Evolutionary conservation across 1,284 basidiomycete species (phyloP).

Genomic region (Cutaneotrichosporon daszewskae): DNA sequence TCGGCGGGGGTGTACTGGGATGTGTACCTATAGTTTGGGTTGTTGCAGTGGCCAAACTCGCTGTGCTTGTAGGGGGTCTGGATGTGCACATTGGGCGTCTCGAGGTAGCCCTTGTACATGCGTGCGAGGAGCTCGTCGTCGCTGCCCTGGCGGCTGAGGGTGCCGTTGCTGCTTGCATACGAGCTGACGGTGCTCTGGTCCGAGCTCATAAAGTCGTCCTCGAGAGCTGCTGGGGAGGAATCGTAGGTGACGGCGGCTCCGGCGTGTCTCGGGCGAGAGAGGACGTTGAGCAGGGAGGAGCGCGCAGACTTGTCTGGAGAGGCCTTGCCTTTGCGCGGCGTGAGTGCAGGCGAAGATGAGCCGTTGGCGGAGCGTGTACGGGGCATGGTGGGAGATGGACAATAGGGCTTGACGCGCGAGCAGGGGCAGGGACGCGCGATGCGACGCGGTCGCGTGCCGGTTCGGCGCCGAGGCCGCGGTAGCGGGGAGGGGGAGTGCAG

Average conservation of each 20-base stretch:
- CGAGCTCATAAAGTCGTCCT: conserved; percentile 31
- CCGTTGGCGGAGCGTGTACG: too few relatives aligned
- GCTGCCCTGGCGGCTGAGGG: conserved; percentile 8
- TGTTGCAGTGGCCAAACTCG: conserved; percentile 46
- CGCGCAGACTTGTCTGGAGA: conserved; percentile 19
- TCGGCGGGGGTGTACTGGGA: conserved; percentile 47
- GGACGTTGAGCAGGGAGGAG: conserved; percentile 33
- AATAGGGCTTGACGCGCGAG: not conserved
- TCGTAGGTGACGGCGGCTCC: conserved; percentile 18
- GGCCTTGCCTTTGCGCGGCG: conserved; percentile 1
- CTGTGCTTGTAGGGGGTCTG: conserved; percentile 41
- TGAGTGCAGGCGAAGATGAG: too few relatives aligned
- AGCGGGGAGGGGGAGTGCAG: too few relatives aligned
- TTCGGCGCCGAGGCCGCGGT: not conserved
- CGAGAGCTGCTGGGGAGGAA: conserved; percentile 14
- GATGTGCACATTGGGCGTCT: conserved; percentile 33
- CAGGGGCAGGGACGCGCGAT: not conserved
- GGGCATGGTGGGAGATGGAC: not conserved
- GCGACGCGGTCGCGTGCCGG: not conserved
- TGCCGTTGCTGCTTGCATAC: conserved; percentile 13
- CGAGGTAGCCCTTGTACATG: conserved; percentile 40
- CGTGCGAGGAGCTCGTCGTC: conserved; percentile 32
- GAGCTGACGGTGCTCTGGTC: conserved; percentile 37
- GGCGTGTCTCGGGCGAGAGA: conserved; percentile 27
- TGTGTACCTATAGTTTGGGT: conserved; percentile 46